phyloP scores from a whole-genome alignment of 768 basidiomycete species.

The Tephrocybe sp. region DNA sequence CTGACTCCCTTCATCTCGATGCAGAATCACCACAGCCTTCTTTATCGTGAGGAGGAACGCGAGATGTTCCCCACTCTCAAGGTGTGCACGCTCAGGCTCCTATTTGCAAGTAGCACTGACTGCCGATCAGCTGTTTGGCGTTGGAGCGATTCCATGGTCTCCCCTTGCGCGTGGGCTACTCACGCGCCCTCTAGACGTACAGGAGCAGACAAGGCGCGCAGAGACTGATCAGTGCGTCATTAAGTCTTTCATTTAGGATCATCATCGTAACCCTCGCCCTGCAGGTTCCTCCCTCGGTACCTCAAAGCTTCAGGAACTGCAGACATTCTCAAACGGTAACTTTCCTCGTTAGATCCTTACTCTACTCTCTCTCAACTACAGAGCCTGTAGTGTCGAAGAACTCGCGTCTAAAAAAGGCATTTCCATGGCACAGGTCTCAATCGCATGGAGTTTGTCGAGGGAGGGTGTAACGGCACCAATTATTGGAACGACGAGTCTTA shows the following conservation, averaged over 20 bases:
- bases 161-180: conserved; percentile 54
- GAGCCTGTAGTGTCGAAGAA: conserved; percentile 43
- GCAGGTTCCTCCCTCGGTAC: conserved; percentile 25
- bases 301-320: conserved; percentile 23
- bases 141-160: conserved; percentile 61
- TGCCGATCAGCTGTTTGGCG: conserved; percentile 41
- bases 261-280: neutral
- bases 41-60: conserved; percentile 67
- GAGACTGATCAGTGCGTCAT: conserved; percentile 34
- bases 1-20: conserved; percentile 65
- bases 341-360: conserved; percentile 1
- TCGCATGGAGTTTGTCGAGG: conserved; percentile 52
- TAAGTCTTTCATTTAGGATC: neutral
- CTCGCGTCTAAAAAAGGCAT: conserved; percentile 50
- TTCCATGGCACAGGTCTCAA: conserved; percentile 57
- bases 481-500: conserved; percentile 51
- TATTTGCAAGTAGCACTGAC: too few relatives aligned
- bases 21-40: conserved; percentile 65
- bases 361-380: neutral
- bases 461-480: conserved; percentile 58
- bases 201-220: conserved; percentile 38
- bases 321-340: conserved; percentile 41
- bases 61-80: conserved; percentile 64
- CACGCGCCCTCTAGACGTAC: conserved; percentile 33
- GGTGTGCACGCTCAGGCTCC: conserved; percentile 23